Evolutionary conservation across 2,329 filamentous ascomycete species (phyloP).

Genomic region (Colletotrichum ledebouriae): DNA sequence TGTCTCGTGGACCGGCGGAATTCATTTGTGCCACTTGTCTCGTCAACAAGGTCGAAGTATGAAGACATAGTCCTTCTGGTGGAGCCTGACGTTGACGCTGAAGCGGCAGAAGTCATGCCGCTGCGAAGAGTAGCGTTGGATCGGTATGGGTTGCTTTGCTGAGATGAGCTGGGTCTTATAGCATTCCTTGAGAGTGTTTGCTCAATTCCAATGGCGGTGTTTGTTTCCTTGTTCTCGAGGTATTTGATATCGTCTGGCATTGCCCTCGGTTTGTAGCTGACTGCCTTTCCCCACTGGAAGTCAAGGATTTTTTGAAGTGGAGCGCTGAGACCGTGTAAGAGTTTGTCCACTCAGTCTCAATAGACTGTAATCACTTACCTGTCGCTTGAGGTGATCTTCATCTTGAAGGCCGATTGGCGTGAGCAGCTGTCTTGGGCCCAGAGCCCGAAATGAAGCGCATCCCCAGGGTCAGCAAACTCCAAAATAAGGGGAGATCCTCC

Average conservation of each 20-base stretch:
- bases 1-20: not conserved
- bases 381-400: not conserved
- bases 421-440: not conserved
- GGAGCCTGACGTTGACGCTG: not conserved
- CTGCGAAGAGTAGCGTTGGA: not conserved
- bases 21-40: not conserved
- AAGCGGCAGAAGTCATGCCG: conserved; percentile 21
- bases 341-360: not conserved
- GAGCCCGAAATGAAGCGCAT: not conserved
- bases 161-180: conserved; percentile 11
- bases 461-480: not conserved
- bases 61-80: not conserved
- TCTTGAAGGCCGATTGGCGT: not conserved
- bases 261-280: not conserved
- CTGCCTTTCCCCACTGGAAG: not conserved
- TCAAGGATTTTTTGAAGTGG: conserved; percentile 19
- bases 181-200: not conserved
- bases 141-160: conserved; percentile 5
- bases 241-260: conserved; percentile 21
- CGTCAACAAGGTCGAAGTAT: not conserved
- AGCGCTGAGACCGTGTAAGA: conserved; percentile 6
- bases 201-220: not conserved
- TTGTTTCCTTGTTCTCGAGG: conserved; percentile 16
- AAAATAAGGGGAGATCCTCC: not conserved
- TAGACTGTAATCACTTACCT: not conserved